Conservation (phyloP, 768 basidiomycete genomes). For the Boletellus emodensis region DNA sequence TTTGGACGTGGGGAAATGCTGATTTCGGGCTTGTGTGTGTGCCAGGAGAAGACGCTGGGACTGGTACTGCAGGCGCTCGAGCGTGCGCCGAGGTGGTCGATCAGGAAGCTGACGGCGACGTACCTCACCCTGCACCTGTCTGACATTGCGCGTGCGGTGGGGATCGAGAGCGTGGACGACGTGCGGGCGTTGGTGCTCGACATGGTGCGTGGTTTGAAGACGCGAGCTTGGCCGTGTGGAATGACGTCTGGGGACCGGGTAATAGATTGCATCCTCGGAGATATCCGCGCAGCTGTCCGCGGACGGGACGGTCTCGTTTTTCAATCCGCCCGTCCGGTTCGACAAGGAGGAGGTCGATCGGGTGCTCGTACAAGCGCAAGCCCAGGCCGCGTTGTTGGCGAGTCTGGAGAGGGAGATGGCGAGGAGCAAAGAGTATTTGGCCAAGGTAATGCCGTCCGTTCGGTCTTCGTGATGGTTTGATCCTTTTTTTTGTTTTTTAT, state of each 20-base stretch:
- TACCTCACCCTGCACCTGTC: constrained; percentile 73
- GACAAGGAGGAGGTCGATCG: constrained; percentile 58
- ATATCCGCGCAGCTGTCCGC: constrained; percentile 66
- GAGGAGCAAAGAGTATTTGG: constrained; percentile 67
- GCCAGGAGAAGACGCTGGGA: constrained; percentile 70
- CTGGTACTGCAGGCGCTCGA: constrained; percentile 63
- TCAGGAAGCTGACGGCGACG: constrained; percentile 77
- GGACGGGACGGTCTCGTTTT: constrained; percentile 71
- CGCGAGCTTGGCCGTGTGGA: neutral
- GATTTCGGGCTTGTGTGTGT: too few species aligned
- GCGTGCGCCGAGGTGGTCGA: constrained; percentile 71
- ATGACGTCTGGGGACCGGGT: neutral
- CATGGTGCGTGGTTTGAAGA: constrained; percentile 54
- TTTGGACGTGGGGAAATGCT: too few species aligned
- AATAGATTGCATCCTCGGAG: constrained; percentile 66
- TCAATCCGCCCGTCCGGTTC: constrained; percentile 56
- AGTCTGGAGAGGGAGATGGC: constrained; percentile 37
- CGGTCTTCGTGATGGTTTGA: too few species aligned
- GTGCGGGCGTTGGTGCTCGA: constrained; percentile 58
- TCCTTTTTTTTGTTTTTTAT: too few species aligned
- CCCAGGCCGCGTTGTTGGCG: constrained; percentile 31
- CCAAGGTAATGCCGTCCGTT: too few species aligned
- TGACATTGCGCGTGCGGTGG: constrained; percentile 58
- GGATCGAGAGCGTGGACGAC: constrained; percentile 45
- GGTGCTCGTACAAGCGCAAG: constrained; percentile 52